A percentile compares a stretch with the other conserved stretches of the same genome.
Evolutionary conservation across 1,284 basidiomycete species (phyloP).

Genomic region (Mycena sp.): DNA sequence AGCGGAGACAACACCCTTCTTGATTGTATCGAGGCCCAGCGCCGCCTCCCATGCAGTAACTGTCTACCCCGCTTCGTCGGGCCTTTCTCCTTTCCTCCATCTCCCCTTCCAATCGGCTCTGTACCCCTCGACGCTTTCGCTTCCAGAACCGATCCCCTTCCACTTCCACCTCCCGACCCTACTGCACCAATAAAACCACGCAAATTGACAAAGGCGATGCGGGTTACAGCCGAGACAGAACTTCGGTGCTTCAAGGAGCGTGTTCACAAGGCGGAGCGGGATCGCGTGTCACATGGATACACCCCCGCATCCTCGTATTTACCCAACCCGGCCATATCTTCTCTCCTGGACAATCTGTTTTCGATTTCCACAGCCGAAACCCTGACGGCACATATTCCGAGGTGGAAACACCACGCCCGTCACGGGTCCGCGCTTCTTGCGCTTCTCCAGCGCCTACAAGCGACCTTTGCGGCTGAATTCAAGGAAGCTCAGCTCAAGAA

Average conservation of each 20-base stretch:
- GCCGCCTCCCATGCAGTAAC: too few species aligned
- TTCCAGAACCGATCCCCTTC: too few species aligned
- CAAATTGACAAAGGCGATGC: slow-evolving; percentile 1
- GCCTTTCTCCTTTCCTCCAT: too few species aligned
- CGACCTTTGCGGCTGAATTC: neutral
- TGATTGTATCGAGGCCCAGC: too few species aligned
- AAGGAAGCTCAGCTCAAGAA: neutral
- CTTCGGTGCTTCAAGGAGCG: neutral
- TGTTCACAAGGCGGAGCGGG: neutral
- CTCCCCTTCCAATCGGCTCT: too few species aligned
- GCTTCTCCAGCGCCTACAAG: neutral
- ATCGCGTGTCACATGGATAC: neutral
- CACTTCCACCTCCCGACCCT: too few species aligned
- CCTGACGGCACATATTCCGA: neutral
- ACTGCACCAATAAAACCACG: too few species aligned
- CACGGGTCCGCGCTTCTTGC: neutral
- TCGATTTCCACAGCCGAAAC: neutral
- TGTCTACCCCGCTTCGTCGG: too few species aligned
- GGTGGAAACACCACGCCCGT: neutral
- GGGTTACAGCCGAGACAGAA: neutral
- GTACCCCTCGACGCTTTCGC: too few species aligned
- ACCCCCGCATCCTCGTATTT: neutral
- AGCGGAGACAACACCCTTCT: too few species aligned
- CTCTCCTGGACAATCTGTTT: neutral
- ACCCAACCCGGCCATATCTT: neutral